Evolutionary conservation across 208 protist genomes (phyloP), one percentile per base, ranked within the genome.

Genomic region (Leishmania gerbilli): DNA sequence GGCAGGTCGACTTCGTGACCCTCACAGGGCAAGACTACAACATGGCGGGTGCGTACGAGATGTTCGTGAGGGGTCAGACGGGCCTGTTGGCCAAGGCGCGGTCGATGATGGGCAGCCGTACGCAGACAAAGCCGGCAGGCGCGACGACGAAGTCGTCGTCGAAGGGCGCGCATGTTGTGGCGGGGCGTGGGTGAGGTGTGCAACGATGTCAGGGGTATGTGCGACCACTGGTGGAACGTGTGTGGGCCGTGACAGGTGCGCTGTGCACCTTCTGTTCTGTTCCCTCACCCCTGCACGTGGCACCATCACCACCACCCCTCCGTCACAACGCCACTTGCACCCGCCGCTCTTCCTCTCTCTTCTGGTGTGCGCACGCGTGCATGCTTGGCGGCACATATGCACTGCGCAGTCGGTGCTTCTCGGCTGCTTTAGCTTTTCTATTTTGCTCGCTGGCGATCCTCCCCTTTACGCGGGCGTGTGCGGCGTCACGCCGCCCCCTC

Each of bases 1-100:
- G 87, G 58, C 89, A 92, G 83, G 71, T 97, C 0, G 94, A 97
- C 80, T 95, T 95, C 71, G 94, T 97, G 27, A 92, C 91, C 7
- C 85, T 97, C 51, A 92, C 94, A 24, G 81, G 84, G 60, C 94
- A 94, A 71, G 94, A 97, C 82, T 91, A 90, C 85, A 90, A 94
- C 85, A 80, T 92, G 40, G 92, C 92, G 0, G 90, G 88, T 42
- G 87, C 88, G 37, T 88, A 91, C 84, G 88, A 90, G 40, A 86
- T 96, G 74, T 96, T 96, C 76, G 84, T 81, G 37, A 88, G 86
- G 51, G 90, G 90, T 3, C 86, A 90, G 65, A 71, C 81, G 7
- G 84, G 74, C 13, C 56, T 96, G 42, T 72, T 94, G 51, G 74
- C 90, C n/a, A 80, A 77, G 47, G 83, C 88, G n/a, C 85, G 84